Conservation (phyloP, 2,329 filamentous ascomycete species). For the Scedosporium aurantiacum region DNA sequence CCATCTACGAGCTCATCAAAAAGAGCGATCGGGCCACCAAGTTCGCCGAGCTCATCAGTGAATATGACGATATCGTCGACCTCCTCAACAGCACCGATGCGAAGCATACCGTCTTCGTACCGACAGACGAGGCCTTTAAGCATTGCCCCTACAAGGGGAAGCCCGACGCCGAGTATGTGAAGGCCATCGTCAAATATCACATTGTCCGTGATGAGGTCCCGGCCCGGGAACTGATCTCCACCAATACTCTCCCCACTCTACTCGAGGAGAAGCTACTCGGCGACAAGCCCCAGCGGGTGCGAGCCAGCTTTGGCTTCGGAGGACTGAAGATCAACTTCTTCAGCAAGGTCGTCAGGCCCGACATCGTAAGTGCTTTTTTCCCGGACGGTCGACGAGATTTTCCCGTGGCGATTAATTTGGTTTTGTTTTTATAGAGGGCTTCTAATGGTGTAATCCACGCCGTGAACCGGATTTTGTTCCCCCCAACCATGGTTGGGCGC, state of each 20-base stretch:
- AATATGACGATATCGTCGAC: constrained; percentile 60
- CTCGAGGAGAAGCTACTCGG: constrained; percentile 49
- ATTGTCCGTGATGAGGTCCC: constrained; percentile 57
- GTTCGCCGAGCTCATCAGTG: constrained; percentile 55
- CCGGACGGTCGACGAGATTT: neutral
- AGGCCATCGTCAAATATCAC: constrained; percentile 65
- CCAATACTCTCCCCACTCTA: constrained; percentile 64
- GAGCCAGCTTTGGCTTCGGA: constrained; percentile 48
- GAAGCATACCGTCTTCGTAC: constrained; percentile 75
- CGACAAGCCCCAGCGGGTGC: constrained; percentile 59
- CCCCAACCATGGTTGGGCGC: constrained; percentile 51
- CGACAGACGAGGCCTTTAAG: constrained; percentile 65
- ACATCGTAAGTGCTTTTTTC: constrained; percentile 42
- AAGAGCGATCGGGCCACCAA: constrained; percentile 65
- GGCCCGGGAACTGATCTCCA: constrained; percentile 51
- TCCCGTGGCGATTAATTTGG: neutral
- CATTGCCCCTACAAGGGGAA: constrained; percentile 44
- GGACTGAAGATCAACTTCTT: constrained; percentile 70
- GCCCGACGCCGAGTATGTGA: constrained; percentile 58
- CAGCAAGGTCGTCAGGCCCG: constrained; percentile 54
- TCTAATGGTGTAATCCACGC: constrained; percentile 76
- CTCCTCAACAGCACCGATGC: constrained; percentile 61
- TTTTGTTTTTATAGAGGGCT: constrained; percentile 36
- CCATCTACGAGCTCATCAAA: constrained; percentile 72
- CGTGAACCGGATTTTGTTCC: constrained; percentile 63